phyloP scores from a whole-genome alignment of 495 filamentous ascomycete genomes.

The Penicillium turbatum region DNA sequence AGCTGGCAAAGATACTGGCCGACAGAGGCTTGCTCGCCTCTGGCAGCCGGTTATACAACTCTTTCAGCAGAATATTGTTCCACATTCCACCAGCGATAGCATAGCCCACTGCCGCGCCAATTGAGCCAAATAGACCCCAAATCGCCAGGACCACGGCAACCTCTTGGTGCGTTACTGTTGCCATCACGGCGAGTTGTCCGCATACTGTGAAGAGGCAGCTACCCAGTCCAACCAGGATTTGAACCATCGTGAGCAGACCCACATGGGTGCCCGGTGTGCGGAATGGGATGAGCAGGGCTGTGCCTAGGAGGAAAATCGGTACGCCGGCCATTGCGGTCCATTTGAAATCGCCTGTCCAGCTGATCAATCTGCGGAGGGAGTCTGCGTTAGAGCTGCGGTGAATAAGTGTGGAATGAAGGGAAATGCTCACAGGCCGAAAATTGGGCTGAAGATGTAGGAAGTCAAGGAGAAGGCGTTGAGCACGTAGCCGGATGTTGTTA shows the following conservation, averaged over 20 bases:
- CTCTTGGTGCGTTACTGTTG: conserved; percentile 56
- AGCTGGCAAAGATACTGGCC: conserved; percentile 42
- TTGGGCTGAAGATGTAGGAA: conserved; percentile 35
- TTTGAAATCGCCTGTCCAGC: conserved; percentile 48
- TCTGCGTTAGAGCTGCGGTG: neutral
- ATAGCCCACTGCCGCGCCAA: conserved; percentile 60
- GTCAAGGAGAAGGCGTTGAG: conserved; percentile 44
- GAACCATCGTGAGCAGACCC: conserved; percentile 62
- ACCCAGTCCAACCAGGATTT: conserved; percentile 63
- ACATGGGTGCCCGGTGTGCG: conserved; percentile 50
- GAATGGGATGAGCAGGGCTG: conserved; percentile 58
- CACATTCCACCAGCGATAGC: conserved; percentile 61
- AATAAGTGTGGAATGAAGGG: neutral
- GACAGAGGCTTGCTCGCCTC: conserved; percentile 29
- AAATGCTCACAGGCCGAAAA: conserved; percentile 35
- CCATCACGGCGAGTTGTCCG: conserved; percentile 62
- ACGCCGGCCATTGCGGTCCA: conserved; percentile 51
- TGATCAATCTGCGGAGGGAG: conserved; percentile 33
- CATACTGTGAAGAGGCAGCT: conserved; percentile 54
- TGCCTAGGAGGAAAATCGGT: conserved; percentile 51
- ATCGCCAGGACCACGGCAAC: conserved; percentile 61
- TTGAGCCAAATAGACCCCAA: conserved; percentile 51
- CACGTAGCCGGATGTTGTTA: conserved; percentile 50
- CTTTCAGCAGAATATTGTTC: conserved; percentile 51
- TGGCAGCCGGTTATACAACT: conserved; percentile 53